Base-by-base conservation (phyloP, 371 early-diverging fungal genomes). In the Circinella minor region DNA sequence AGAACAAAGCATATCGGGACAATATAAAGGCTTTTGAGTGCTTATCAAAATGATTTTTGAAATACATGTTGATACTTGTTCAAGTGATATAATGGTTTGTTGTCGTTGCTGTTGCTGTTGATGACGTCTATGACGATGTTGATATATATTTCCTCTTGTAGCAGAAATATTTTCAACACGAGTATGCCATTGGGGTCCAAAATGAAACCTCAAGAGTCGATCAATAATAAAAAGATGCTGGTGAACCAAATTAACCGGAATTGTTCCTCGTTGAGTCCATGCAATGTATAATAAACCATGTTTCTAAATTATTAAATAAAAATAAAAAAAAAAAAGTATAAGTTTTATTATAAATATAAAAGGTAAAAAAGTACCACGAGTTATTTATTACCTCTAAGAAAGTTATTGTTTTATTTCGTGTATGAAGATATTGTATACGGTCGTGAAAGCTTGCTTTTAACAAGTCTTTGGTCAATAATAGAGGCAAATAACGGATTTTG, bases 401-500 rank as follows among this genome's bases (percentile, higher is more conserved):
- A 3, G 65, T 82, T 11, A 81, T 71, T 7, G 74, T 77, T 62
- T 78, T 81, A 13, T 74, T 67, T 20, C 74, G 71, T 18, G 72
- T 59, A 61, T 65, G 67, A 17, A 85, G 69, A 68, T 85, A 80
- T 49, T 81, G 78, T 67, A 85, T 70, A 11, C 69, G 74, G 62
- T 81, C 78, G 55, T 77, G 70, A 34, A 80, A 70, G 49, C 79
- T 81, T 27, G 78, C 77, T 60, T 78, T 78, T 36, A 82, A 76
- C 34, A 85, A 64, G 72, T 85, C 83, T 57, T 85, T 81, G 57
- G 80, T 75, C 46, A 82, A 71, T 46, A 85, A 66, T 13, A 85
- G 67, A 17, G 85, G 83, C 39, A 85, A 55, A 63, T 76, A 82
- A 5, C 77, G 81, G 48, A 85, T 81, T 9, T 66, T 70, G 43